Conservation (phyloP, 306 rosid species). For the Mimosa pudica region DNA sequence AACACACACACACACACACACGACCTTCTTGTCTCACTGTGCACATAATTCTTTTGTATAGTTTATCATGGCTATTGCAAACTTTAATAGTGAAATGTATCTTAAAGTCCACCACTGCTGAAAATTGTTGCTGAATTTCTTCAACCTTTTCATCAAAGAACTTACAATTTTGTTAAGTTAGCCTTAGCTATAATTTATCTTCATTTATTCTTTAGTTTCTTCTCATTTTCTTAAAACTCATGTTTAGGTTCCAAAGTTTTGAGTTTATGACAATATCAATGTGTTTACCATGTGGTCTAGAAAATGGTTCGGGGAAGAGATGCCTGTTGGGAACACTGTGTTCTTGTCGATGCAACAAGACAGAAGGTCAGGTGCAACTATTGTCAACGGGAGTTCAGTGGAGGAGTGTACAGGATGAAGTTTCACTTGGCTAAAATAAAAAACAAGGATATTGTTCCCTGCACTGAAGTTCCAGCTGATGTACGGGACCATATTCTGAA, state of each 20-base stretch:
- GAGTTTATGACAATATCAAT: constrained; percentile 9
- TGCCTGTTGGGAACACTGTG: constrained; percentile 81
- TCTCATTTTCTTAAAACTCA: not conserved
- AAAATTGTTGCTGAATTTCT: constrained; percentile 9
- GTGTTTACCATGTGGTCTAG: constrained; percentile 32
- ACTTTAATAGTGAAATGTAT: constrained; percentile 14
- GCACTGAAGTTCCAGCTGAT: constrained; percentile 63
- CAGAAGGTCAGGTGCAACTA: constrained; percentile 78
- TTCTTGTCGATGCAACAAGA: constrained; percentile 63
- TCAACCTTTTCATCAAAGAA: not conserved
- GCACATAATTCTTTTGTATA: constrained; percentile 12
- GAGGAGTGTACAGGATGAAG: constrained; percentile 84
- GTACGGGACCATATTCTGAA: constrained; percentile 66
- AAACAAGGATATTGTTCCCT: constrained; percentile 78
- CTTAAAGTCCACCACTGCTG: not conserved
- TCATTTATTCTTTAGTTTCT: not conserved
- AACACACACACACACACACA: not conserved
- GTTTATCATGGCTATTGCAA: constrained; percentile 10
- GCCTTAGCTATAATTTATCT: constrained; percentile 1
- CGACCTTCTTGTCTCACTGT: not conserved
- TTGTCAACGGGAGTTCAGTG: constrained; percentile 73
- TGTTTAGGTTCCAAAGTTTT: not conserved
- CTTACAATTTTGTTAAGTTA: not conserved
- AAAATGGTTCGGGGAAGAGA: constrained; percentile 80
- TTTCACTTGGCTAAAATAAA: constrained; percentile 82